Conservation (phyloP, 2,329 filamentous ascomycete species). For the Ambrosiella cleistominuta region DNA sequence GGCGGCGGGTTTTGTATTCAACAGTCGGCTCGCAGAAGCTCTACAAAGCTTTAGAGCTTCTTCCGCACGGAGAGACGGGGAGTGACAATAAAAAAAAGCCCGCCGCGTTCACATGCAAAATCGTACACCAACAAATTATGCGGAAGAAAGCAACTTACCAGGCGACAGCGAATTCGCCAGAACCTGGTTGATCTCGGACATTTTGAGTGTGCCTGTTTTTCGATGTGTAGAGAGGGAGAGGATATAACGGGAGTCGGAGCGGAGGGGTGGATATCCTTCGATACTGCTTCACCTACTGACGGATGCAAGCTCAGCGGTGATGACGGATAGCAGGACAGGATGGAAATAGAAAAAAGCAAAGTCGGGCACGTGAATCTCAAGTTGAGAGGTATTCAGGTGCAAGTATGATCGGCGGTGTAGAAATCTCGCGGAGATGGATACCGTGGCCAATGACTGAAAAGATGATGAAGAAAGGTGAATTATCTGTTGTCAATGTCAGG, state of each 20-base stretch:
- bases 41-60: background rate
- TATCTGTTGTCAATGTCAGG: constrained; percentile 3
- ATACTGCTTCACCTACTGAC: constrained; percentile 2
- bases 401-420: constrained; percentile 1
- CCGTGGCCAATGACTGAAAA: background rate
- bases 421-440: constrained; percentile 5
- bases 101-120: background rate
- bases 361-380: background rate
- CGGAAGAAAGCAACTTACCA: constrained; percentile 41
- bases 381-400: background rate
- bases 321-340: background rate
- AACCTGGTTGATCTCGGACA: constrained; percentile 93
- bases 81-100: constrained; percentile 4
- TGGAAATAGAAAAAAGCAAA: background rate
- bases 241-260: constrained; percentile 5
- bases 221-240: constrained; percentile 7
- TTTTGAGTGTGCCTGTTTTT: constrained; percentile 36
- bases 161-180: constrained; percentile 91
- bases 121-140: background rate
- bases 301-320: constrained; percentile 4
- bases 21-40: background rate
- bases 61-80: background rate
- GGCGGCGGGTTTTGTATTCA: background rate
- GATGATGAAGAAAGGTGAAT: background rate
- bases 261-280: constrained; percentile 2